phyloP scores from a whole-genome alignment of 768 basidiomycete species.

The Russula virescens region DNA sequence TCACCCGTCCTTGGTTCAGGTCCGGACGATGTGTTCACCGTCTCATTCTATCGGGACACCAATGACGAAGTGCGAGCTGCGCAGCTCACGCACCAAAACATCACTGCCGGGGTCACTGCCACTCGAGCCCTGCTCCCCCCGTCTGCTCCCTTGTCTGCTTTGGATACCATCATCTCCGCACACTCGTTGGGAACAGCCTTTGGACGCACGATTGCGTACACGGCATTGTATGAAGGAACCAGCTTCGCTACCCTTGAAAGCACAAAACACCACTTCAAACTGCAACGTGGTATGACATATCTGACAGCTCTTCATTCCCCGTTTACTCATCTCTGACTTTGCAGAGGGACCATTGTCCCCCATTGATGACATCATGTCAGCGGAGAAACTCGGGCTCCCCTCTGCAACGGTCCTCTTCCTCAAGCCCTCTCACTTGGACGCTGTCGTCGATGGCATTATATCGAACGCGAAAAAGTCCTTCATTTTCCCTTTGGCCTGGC shows the following conservation, averaged over 20 bases:
- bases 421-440: constrained; percentile 54
- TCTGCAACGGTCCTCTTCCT: constrained; percentile 78
- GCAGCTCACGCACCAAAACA: constrained; percentile 74
- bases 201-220: constrained; percentile 75
- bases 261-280: constrained; percentile 45
- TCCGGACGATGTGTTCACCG: constrained; percentile 57
- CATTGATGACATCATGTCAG: constrained; percentile 44
- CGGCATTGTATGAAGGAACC: constrained; percentile 67
- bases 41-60: constrained; percentile 54
- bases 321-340: not conserved
- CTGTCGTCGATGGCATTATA: constrained; percentile 49
- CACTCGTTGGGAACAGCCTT: constrained; percentile 70
- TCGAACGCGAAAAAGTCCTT: constrained; percentile 49
- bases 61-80: constrained; percentile 52
- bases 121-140: constrained; percentile 70
- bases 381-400: constrained; percentile 50
- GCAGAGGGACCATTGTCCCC: constrained; percentile 27
- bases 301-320: not conserved
- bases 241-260: constrained; percentile 64
- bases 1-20: constrained; percentile 34
- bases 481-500: constrained; percentile 59
- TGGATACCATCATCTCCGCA: constrained; percentile 75
- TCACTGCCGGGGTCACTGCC: constrained; percentile 87
- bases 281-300: constrained; percentile 38
- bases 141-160: constrained; percentile 55